Evolutionary conservation across 2,329 filamentous ascomycete species (phyloP), one percentile per base, ranked within the genome.

Genomic region (Aspergillus pseudoterreus): DNA sequence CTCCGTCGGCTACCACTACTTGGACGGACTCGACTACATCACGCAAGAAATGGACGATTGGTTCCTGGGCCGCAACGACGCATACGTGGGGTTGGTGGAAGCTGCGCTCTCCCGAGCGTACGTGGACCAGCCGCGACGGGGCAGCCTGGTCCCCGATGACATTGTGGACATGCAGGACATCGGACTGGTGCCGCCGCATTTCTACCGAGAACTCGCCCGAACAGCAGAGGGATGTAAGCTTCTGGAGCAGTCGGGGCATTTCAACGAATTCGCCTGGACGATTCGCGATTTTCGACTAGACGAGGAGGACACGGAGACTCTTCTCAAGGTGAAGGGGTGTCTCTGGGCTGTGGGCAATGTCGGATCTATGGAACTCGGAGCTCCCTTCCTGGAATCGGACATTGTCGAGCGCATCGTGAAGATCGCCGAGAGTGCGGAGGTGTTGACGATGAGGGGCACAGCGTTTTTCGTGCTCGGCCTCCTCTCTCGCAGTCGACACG

Each of bases 31-130:
- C 41, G 95, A 99, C 74, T 99, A 99, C 68, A 99, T 99, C 70
- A 96, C 92, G 55, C 94, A 95, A 67, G 95, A 99, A 70, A 99
- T 99, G 94, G 94, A 99, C 61, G 95, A 99, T 72, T 99, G 94
- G 94, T 99, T 97, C 66, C 79, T 99, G 15, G 94, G 94, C 12
- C 85, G 94, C 42, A 99, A 99, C 66, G 92, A 99, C 68, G 87
- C 85, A n/a, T 99, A 99, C 60, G 94, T 99, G 46, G 82, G 85
- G 35, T 82, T 97, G 38, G 92, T 99, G 38, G 94, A 99, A 71
- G 94, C 95, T n/a, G 95, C 92, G 49, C 79, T 99, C 47, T 90
- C 92, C 30, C 86, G 90, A 54, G 87, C 92, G 0, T 92, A 96
- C 59, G 78, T 64, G 71, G 81, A 79, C 49, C 71, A 75, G 39